A percentile compares a stretch with the other conserved stretches of the same genome.
These are phyloP conservation scores for Verticillium nonalfalfae DNA, from an alignment of 2,329 filamentous ascomycete genomes.

Conservation along the genomic window DNA sequence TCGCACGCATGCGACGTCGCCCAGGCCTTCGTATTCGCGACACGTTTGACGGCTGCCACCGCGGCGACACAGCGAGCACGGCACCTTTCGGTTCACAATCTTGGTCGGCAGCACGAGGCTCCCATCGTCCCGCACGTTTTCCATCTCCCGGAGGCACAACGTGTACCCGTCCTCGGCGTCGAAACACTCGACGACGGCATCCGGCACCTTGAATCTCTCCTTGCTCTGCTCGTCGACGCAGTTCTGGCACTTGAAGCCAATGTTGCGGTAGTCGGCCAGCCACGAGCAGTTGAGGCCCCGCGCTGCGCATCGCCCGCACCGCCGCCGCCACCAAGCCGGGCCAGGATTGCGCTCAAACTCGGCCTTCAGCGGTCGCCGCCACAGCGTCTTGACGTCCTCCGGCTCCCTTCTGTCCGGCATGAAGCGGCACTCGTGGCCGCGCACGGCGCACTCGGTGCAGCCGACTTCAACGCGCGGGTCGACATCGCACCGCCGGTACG, in stretches of 20 bases:
- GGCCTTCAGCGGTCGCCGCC: slow-evolving; percentile 7
- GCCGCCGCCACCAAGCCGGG: slow-evolving; percentile 11
- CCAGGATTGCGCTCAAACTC: slow-evolving; percentile 3
- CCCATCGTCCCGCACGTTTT: not conserved
- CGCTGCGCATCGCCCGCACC: slow-evolving; percentile 14
- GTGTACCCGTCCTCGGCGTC: not conserved
- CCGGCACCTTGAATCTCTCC: not conserved
- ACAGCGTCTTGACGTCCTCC: not conserved
- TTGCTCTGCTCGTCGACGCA: not conserved
- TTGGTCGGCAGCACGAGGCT: not conserved
- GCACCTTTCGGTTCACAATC: not conserved
- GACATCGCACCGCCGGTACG: slow-evolving; percentile 5
- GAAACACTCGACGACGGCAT: not conserved
- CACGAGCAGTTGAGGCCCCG: slow-evolving; percentile 3
- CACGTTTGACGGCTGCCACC: not conserved
- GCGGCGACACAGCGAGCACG: not conserved
- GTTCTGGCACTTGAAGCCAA: not conserved
- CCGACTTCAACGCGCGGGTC: slow-evolving; percentile 7
- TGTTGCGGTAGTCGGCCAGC: not conserved
- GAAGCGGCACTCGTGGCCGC: not conserved
- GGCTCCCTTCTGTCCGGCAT: not conserved
- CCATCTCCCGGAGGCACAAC: not conserved
- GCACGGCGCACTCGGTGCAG: slow-evolving; percentile 3
- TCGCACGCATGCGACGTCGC: slow-evolving; percentile 6
- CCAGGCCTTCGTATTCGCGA: not conserved